Percentiles rank a stretch among this genome's conserved stretches.
These are phyloP conservation scores for Nyctanthes arbortristis DNA, from an alignment of 257 asterid species.

Conservation along the genomic window DNA sequence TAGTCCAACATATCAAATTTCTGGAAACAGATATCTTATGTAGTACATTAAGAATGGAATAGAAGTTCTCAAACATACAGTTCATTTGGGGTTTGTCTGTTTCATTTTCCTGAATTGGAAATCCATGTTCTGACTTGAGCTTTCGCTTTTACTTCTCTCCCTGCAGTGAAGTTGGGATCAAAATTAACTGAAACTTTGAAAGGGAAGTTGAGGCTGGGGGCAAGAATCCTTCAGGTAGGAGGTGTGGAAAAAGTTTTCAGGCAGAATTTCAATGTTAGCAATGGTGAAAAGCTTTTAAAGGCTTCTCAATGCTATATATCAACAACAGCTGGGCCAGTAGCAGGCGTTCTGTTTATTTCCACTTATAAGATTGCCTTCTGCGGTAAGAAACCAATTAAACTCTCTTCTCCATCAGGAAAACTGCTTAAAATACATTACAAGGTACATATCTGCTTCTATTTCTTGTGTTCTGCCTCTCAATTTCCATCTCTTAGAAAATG, in stretches of 20 bases:
- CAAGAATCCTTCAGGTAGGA: slow-evolving; percentile 1
- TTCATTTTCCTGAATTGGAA: too few relatives aligned
- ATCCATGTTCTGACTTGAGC: too few relatives aligned
- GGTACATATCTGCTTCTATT: slow-evolving; percentile 10
- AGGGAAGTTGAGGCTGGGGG: slow-evolving; percentile 18
- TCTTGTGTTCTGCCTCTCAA: not conserved
- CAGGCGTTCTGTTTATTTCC: slow-evolving; percentile 27
- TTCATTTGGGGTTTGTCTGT: too few relatives aligned
- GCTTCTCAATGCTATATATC: slow-evolving; percentile 30
- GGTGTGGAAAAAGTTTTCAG: slow-evolving; percentile 21
- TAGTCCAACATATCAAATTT: too few relatives aligned
- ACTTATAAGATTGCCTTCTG: slow-evolving; percentile 26
- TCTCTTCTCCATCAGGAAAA: slow-evolving; percentile 22
- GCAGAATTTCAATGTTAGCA: slow-evolving; percentile 12
- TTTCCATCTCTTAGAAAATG: not conserved
- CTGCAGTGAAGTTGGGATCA: not conserved
- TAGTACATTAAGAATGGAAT: too few relatives aligned
- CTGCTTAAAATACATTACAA: slow-evolving; percentile 34
- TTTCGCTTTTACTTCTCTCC: too few relatives aligned
- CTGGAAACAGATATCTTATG: too few relatives aligned
- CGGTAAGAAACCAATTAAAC: slow-evolving; percentile 25
- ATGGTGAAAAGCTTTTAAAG: slow-evolving; percentile 29
- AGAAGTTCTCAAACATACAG: too few relatives aligned
- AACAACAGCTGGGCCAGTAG: slow-evolving; percentile 28
- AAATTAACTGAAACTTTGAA: not conserved